These are phyloP conservation scores for Cyclotella distinguenda DNA, from an alignment of 108 stramenopile genomes.

Conservation along the genomic window DNA sequence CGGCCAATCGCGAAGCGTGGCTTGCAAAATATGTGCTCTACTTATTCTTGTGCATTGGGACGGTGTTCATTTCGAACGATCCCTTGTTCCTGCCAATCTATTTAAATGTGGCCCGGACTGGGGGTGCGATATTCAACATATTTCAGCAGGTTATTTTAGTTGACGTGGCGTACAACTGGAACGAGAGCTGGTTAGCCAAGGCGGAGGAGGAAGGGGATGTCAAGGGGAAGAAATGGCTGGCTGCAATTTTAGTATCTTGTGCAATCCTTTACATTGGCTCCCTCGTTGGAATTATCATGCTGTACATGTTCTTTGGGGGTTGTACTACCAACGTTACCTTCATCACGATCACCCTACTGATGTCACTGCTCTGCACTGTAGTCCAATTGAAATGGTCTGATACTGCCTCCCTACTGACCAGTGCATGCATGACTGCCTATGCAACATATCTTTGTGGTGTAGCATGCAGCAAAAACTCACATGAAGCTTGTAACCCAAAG, in stretches of 20 bases:
- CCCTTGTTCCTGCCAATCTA: slow-evolving; percentile 69
- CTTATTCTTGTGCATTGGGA: slow-evolving; percentile 55
- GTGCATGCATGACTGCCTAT: slow-evolving; percentile 82
- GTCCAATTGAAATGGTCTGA: slow-evolving; percentile 69
- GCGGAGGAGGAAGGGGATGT: slow-evolving; percentile 67
- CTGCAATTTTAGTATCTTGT: slow-evolving; percentile 74
- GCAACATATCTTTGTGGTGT: slow-evolving; percentile 81
- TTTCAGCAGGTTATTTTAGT: slow-evolving; percentile 83
- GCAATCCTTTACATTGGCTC: slow-evolving; percentile 65
- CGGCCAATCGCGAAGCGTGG: slow-evolving; percentile 84
- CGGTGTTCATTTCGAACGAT: slow-evolving; percentile 79
- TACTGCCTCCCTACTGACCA: slow-evolving; percentile 81
- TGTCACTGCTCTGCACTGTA: slow-evolving; percentile 55
- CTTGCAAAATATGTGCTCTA: slow-evolving; percentile 81
- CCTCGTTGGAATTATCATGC: slow-evolving; percentile 63
- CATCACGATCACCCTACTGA: slow-evolving; percentile 79
- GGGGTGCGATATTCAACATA: slow-evolving; percentile 71
- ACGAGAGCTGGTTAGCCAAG: slow-evolving; percentile 82
- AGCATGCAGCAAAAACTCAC: slow-evolving; percentile 72
- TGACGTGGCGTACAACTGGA: slow-evolving; percentile 88
- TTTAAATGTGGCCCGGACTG: slow-evolving; percentile 71
- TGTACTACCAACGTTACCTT: slow-evolving; percentile 79
- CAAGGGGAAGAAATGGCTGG: slow-evolving; percentile 76
- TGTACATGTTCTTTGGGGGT: slow-evolving; percentile 81
- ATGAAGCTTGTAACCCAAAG: slow-evolving; percentile 79